Percentiles rank a stretch among this genome's conserved stretches.
These are phyloP conservation scores for Metschnikowia amazonensis DNA, from an alignment of 805 yeast species.

Conservation along the genomic window DNA sequence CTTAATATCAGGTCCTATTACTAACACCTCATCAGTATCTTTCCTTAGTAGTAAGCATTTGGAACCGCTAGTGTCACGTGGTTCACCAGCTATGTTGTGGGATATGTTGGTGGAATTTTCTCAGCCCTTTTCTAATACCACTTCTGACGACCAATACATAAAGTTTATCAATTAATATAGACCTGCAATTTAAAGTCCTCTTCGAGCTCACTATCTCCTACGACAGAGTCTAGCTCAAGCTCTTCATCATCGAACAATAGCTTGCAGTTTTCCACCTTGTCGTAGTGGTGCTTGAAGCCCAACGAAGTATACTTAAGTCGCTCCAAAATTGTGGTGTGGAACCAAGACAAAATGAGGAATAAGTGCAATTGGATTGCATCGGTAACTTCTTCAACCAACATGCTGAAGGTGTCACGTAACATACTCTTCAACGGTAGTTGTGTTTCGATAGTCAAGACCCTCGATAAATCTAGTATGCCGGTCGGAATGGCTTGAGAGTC, in stretches of 20 bases:
- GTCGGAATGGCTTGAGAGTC: slow-evolving; percentile 45
- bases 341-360: slow-evolving; percentile 61
- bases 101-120: slow-evolving; percentile 45
- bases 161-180: slow-evolving; percentile 5
- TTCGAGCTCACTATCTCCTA: slow-evolving; percentile 74
- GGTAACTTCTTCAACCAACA: neutral
- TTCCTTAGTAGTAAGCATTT: no score
- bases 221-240: slow-evolving; percentile 41
- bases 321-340: slow-evolving; percentile 60
- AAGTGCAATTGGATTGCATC: slow-evolving; percentile 27
- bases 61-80: slow-evolving; percentile 73
- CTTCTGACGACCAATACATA: neutral
- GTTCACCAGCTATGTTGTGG: slow-evolving; percentile 43
- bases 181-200: slow-evolving; percentile 78
- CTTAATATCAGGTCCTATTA: no score
- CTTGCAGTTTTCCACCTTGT: slow-evolving; percentile 32
- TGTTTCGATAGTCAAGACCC: slow-evolving; percentile 58
- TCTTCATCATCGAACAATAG: slow-evolving; percentile 75
- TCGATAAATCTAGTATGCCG: slow-evolving; percentile 51
- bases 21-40: no score
- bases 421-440: slow-evolving; percentile 54
- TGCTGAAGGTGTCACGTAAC: slow-evolving; percentile 37
- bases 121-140: slow-evolving; percentile 31
- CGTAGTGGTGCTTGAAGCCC: slow-evolving; percentile 61
- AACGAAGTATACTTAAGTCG: slow-evolving; percentile 56